These are phyloP conservation scores for Whalleya microplaca DNA, from an alignment of 2,329 filamentous ascomycete genomes.

Conservation along the genomic window DNA sequence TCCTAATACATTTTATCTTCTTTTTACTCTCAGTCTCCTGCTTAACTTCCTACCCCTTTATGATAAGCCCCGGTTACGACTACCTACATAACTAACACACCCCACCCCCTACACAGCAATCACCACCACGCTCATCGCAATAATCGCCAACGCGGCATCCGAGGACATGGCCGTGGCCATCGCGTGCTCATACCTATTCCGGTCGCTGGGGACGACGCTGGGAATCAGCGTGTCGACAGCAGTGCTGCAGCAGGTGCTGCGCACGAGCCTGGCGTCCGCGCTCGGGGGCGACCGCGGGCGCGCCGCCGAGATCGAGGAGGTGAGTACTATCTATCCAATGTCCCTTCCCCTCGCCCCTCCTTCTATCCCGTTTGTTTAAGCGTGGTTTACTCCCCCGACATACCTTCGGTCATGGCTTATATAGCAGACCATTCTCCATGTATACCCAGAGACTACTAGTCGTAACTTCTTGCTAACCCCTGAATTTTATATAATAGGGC, in stretches of 20 bases:
- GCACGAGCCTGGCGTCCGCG: conserved; percentile 55
- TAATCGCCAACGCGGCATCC: conserved; percentile 70
- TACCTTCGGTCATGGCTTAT: too few relatives aligned
- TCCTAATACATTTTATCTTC: not conserved
- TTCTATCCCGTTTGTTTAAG: too few relatives aligned
- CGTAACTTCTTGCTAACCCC: too few relatives aligned
- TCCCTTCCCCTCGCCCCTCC: not conserved
- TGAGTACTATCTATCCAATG: not conserved
- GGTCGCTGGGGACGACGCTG: conserved; percentile 75
- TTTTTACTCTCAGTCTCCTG: too few relatives aligned
- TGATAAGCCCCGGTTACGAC: not conserved
- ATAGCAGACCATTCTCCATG: too few relatives aligned
- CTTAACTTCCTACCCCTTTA: not conserved
- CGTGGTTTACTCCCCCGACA: too few relatives aligned
- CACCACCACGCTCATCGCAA: conserved; percentile 71
- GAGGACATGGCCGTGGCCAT: conserved; percentile 76
- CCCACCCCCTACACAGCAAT: conserved; percentile 63
- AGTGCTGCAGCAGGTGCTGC: conserved; percentile 70
- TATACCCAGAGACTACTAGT: too few relatives aligned
- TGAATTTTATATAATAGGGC: conserved; percentile 31
- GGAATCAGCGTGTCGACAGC: conserved; percentile 74
- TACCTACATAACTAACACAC: not conserved
- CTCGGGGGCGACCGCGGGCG: conserved; percentile 58
- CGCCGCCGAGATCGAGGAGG: conserved; percentile 66
- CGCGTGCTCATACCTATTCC: conserved; percentile 81